Base-by-base conservation (phyloP, 2,329 filamentous ascomycete genomes). In the Pezicula radicicola region DNA sequence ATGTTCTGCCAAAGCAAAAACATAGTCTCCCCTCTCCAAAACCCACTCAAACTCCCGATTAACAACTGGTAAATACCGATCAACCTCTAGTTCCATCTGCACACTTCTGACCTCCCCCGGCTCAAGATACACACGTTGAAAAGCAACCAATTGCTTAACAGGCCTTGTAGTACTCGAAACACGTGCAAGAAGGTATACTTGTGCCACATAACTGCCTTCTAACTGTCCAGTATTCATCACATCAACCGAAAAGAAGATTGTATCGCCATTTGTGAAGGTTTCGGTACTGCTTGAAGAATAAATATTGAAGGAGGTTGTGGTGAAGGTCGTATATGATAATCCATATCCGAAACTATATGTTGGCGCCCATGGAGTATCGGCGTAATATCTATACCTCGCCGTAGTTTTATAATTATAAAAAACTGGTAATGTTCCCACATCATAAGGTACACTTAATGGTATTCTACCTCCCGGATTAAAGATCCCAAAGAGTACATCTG, bases 171-270 rank as follows among this genome's bases (percentile, higher is more conserved):
- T 70, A 3, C 66, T 65, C 2, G 68, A 71, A 1, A 73, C 61
- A 1, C 73, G 69, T 25, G 65, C 63, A 4, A 76, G 58, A 5
- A 70, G 58, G 52, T 77, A 76, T 4, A 57, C 49, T 72, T 91
- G 87, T 0, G 80, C 73, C 0, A 89, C 80, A 60, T 88, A 84
- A 51, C 84, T 82, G 18, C 86, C 86, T 6, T 69, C 66, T 0
- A 83, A 69, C 0, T 61, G 64, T 30, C 87, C 87, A 5, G 74
- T 80, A 73, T 91, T 91, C 51, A 74, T 76, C 36, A 91, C 71
- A 2, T 74, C 80, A 0, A 79, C 79, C 0, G 78, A 62, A 53
- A 76, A 77, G 1, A 47, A 59, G 8, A 77, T 65, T 0, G 53
- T 68, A 28, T 67, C 63, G 27, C 16, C 48, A 15, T 28, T 18